Evolutionary conservation across 169 alveolate genomes (phyloP).

Genomic region (Ichthyophthirius multifiliis): DNA sequence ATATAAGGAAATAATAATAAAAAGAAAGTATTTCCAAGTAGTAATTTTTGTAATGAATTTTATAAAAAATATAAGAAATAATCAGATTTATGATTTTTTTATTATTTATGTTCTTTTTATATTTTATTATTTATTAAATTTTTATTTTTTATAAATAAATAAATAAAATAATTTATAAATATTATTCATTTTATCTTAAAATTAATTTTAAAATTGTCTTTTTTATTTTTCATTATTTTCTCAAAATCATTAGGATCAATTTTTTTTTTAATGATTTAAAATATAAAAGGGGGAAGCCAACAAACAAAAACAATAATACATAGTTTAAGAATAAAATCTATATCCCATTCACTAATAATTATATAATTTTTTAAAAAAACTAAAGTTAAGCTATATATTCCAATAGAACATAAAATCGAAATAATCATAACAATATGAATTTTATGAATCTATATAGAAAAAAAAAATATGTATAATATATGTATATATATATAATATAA

Average conservation of each 20-base stretch:
- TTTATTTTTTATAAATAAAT: no score
- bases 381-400: constrained; percentile 2
- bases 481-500: not conserved
- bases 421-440: constrained; percentile 28
- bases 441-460: constrained; percentile 68
- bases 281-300: constrained; percentile 34
- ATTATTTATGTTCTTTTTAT: not conserved
- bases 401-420: constrained; percentile 7
- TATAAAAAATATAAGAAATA: not conserved
- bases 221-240: constrained; percentile 23
- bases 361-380: not conserved
- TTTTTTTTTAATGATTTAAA: constrained; percentile 17
- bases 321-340: constrained; percentile 15
- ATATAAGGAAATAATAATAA: not conserved
- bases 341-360: constrained; percentile 8
- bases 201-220: not conserved
- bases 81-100: not conserved
- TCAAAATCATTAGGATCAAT: constrained; percentile 44
- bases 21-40: not conserved
- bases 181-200: not conserved
- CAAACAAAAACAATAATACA: constrained; percentile 5
- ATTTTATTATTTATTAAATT: not conserved
- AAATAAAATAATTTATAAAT: not conserved
- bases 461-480: constrained; percentile 76
- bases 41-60: not conserved